phyloP scores from a whole-genome alignment of 1,284 basidiomycete genomes.

The Papiliotrema terrestris region DNA sequence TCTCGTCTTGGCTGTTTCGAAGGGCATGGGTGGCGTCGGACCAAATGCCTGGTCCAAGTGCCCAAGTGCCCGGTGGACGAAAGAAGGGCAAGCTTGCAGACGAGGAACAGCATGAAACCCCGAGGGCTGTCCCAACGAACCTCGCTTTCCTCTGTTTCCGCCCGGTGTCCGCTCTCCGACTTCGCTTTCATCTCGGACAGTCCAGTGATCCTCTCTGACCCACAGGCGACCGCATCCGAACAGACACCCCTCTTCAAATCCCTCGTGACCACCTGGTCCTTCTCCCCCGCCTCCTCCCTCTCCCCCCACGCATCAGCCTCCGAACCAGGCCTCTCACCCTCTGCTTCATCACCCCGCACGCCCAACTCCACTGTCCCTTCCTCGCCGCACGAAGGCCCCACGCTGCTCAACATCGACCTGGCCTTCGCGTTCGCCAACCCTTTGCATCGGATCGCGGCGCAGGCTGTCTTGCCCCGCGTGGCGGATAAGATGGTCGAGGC shows the following conservation, averaged over 20 bases:
- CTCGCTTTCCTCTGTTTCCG: too few relatives aligned
- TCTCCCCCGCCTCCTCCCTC: slow-evolving; percentile 57
- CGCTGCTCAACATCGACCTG: slow-evolving; percentile 74
- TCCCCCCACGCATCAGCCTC: slow-evolving; percentile 51
- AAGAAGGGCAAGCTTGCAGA: too few relatives aligned
- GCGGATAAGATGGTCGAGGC: slow-evolving; percentile 86
- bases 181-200: too few relatives aligned
- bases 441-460: slow-evolving; percentile 73
- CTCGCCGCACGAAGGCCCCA: slow-evolving; percentile 52
- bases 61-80: too few relatives aligned
- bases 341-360: slow-evolving; percentile 8
- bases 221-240: slow-evolving; percentile 69
- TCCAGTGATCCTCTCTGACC: too few relatives aligned
- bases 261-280: slow-evolving; percentile 76
- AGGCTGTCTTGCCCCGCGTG: slow-evolving; percentile 79
- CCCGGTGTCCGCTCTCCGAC: too few relatives aligned
- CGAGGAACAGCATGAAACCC: too few relatives aligned
- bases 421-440: slow-evolving; percentile 84
- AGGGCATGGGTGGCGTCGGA: too few relatives aligned
- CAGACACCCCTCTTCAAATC: slow-evolving; percentile 81
- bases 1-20: background rate
- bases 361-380: slow-evolving; percentile 13
- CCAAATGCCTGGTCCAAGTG: too few relatives aligned
- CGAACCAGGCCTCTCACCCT: slow-evolving; percentile 8
- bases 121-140: too few relatives aligned